Evolutionary conservation across 2,329 filamentous ascomycete genomes (phyloP).

Genomic region (Nemania diffusa): DNA sequence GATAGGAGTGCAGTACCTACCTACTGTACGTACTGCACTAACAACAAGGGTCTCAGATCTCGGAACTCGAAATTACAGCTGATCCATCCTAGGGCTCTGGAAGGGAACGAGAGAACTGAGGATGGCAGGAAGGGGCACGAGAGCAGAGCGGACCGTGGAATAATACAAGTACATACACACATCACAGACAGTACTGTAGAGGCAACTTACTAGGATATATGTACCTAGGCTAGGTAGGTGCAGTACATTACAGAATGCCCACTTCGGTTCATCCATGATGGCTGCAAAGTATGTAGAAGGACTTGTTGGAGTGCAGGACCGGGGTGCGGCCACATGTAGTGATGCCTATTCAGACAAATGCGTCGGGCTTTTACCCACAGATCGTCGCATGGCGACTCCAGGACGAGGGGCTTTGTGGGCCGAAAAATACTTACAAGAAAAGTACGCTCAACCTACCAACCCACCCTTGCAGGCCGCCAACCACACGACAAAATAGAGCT

Average conservation of each 20-base stretch:
- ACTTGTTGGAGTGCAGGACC: slow-evolving; percentile 29
- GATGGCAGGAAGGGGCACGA: slow-evolving; percentile 5
- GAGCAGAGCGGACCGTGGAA: neutral
- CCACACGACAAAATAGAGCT: slow-evolving; percentile 18
- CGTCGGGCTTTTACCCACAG: slow-evolving; percentile 42
- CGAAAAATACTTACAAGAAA: slow-evolving; percentile 11
- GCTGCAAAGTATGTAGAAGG: slow-evolving; percentile 18
- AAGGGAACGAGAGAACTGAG: slow-evolving; percentile 1
- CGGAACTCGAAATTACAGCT: slow-evolving; percentile 25
- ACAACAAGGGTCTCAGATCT: slow-evolving; percentile 25
- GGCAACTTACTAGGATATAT: neutral
- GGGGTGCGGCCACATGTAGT: slow-evolving; percentile 34
- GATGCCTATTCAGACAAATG: slow-evolving; percentile 39
- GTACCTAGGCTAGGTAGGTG: neutral
- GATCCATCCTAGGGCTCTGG: slow-evolving; percentile 6
- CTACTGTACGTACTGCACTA: neutral
- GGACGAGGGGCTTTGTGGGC: slow-evolving; percentile 34
- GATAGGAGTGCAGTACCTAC: neutral
- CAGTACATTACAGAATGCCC: neutral
- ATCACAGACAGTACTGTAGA: neutral
- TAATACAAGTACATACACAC: neutral
- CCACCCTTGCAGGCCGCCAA: slow-evolving; percentile 27
- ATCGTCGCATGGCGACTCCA: slow-evolving; percentile 46
- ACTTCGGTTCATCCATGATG: slow-evolving; percentile 2
- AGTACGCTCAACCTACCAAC: slow-evolving; percentile 22